Evolutionary conservation across 148 eudicot species (phyloP).

Genomic region (Persicaria maculosa): DNA sequence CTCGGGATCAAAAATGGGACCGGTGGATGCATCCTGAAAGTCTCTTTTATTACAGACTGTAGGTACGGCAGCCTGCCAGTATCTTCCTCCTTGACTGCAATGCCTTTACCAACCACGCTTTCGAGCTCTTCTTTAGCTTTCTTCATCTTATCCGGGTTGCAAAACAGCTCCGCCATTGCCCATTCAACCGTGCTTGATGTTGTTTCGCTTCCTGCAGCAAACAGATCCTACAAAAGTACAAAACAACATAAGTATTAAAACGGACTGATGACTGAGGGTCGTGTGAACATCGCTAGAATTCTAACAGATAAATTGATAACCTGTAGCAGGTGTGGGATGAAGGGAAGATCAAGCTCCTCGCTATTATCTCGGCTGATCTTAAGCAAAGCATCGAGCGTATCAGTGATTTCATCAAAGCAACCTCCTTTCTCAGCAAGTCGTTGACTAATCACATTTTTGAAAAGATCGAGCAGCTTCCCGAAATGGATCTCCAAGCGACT

Average conservation of each 20-base stretch:
- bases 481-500: constrained; percentile 16
- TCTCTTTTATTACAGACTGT: constrained; percentile 32
- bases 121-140: constrained; percentile 26
- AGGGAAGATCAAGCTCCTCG: constrained; percentile 16
- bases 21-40: constrained; percentile 32
- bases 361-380: constrained; percentile 15
- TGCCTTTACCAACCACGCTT: constrained; percentile 19
- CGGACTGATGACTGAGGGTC: too few species aligned
- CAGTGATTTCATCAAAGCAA: constrained; percentile 1
- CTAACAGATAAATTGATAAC: too few species aligned
- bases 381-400: constrained; percentile 25
- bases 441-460: constrained; percentile 22
- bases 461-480: constrained; percentile 18
- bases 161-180: constrained; percentile 39
- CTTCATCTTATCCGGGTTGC: constrained; percentile 10
- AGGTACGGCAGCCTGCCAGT: constrained; percentile 23
- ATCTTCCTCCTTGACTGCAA: constrained; percentile 22
- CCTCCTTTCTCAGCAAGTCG: constrained; percentile 7
- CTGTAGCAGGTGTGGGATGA: constrained; percentile 21
- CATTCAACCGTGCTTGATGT: constrained; percentile 37
- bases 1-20: constrained; percentile 31
- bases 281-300: too few species aligned
- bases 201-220: constrained; percentile 13
- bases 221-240: not conserved
- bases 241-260: too few species aligned